Conservation (phyloP, 345 rosid genomes). For the Eucalyptus camaldulensis region DNA sequence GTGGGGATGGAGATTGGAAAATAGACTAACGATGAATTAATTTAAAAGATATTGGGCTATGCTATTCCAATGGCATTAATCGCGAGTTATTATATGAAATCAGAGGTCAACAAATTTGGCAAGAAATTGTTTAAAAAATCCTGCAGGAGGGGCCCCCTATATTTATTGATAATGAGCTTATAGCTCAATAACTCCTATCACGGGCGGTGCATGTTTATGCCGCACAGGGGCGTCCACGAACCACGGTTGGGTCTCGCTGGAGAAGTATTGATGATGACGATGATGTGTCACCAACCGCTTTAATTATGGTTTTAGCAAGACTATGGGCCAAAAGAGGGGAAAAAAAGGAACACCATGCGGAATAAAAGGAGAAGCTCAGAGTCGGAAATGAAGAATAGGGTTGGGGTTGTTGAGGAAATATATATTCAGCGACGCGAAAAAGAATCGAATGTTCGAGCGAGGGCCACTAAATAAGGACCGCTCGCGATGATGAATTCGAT, state of each 20-base stretch:
- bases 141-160: neutral
- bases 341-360: neutral
- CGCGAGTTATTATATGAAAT: neutral
- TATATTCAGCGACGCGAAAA: neutral
- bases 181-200: neutral
- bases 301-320: neutral
- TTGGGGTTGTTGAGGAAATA: neutral
- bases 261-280: neutral
- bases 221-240: neutral
- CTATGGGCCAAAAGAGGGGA: neutral
- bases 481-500: neutral
- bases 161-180: neutral
- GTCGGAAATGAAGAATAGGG: neutral
- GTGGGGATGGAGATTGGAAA: neutral
- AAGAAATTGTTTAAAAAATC: neutral
- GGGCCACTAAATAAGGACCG: neutral
- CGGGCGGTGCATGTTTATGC: neutral
- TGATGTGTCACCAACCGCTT: neutral
- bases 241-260: neutral
- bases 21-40: neutral
- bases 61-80: neutral
- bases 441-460: neutral
- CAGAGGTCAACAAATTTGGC: neutral
- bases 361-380: neutral
- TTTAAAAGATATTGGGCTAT: neutral